A percentile compares a stretch with the other conserved stretches of the same genome.
Evolutionary conservation across 2,329 filamentous ascomycete genomes (phyloP).

Genomic region (Aureobasidium mangrovei): DNA sequence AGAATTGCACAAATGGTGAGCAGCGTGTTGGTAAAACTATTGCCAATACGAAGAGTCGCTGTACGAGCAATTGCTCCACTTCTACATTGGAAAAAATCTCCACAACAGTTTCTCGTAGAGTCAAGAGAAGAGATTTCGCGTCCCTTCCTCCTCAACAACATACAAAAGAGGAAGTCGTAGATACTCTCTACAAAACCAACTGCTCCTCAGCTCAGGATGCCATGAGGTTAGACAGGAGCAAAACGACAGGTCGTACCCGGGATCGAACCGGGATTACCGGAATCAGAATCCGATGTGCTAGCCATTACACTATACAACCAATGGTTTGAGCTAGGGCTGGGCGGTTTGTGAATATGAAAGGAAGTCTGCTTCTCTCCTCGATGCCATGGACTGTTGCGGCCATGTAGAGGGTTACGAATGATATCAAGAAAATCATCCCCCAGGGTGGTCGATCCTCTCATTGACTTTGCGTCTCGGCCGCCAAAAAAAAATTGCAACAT

Average conservation of each 20-base stretch:
- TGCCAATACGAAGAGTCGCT: neutral
- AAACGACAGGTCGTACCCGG: conserved; percentile 11
- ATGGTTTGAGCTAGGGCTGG: neutral
- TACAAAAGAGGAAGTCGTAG: neutral
- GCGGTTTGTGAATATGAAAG: no score
- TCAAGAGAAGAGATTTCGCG: neutral
- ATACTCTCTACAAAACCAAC: neutral
- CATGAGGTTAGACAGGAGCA: neutral
- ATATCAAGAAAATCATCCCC: no score
- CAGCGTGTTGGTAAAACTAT: neutral
- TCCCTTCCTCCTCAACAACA: neutral
- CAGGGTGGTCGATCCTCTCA: no score
- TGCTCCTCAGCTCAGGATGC: neutral
- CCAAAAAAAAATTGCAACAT: no score
- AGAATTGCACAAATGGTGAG: neutral
- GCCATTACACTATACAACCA: conserved; percentile 14
- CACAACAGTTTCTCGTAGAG: neutral
- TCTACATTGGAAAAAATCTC: neutral
- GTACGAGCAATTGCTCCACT: neutral
- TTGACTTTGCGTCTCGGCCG: no score
- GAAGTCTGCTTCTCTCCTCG: no score
- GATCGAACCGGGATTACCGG: conserved; percentile 13
- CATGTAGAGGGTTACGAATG: no score
- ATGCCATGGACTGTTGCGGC: no score
- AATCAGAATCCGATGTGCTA: conserved; percentile 15